Conservation (phyloP, 495 filamentous ascomycete species). For the Glarea lozoyensis region DNA sequence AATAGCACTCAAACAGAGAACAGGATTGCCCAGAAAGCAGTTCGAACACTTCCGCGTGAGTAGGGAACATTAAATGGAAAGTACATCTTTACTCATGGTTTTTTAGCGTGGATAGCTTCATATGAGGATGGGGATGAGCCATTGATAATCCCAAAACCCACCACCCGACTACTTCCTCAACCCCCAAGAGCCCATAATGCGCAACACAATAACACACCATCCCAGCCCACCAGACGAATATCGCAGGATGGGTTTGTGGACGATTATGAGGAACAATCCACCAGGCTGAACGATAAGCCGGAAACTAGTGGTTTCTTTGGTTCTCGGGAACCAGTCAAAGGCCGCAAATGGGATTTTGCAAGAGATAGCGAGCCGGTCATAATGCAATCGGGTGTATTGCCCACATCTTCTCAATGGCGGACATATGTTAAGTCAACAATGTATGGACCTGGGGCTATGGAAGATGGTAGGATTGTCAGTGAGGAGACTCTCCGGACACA, state of each 20-base stretch:
- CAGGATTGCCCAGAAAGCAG: constrained; percentile 20
- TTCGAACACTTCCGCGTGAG: constrained; percentile 34
- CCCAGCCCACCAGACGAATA: constrained; percentile 33
- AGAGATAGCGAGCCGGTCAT: constrained; percentile 47
- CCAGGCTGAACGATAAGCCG: constrained; percentile 10
- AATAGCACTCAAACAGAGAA: constrained; percentile 17
- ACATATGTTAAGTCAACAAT: constrained; percentile 40
- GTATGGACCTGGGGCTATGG: constrained; percentile 35
- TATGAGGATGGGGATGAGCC: constrained; percentile 27
- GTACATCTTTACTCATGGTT: constrained; percentile 22
- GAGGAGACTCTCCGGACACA: constrained; percentile 33
- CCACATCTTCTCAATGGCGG: constrained; percentile 34
- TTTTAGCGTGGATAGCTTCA: constrained; percentile 45
- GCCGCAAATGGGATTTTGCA: constrained; percentile 48
- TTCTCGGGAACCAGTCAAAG: constrained; percentile 29
- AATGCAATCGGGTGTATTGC: constrained; percentile 29
- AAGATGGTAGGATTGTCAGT: constrained; percentile 35
- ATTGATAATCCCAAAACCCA: constrained; percentile 12
- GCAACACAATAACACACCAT: constrained; percentile 51
- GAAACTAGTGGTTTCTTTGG: constrained; percentile 21
- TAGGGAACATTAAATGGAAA: neutral
- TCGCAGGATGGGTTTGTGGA: constrained; percentile 47
- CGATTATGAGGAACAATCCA: constrained; percentile 18
- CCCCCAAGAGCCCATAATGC: constrained; percentile 45
- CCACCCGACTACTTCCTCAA: constrained; percentile 27